phyloP scores from a whole-genome alignment of 257 asterid species.

The Rauvolfia tetraphylla region DNA sequence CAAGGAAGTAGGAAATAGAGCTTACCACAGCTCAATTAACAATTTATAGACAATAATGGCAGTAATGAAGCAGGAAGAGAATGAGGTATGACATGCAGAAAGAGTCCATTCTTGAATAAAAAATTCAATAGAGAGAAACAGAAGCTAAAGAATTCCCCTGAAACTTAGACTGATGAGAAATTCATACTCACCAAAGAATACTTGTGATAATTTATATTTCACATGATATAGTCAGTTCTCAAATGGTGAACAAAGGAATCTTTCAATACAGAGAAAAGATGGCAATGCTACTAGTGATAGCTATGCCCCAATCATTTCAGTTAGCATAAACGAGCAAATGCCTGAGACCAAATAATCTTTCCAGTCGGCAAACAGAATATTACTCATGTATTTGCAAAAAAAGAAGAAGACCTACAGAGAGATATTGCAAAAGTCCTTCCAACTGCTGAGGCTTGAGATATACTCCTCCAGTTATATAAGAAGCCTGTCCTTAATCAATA shows the following conservation, averaged over 20 bases:
- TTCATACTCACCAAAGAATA: background rate
- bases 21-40: background rate
- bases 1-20: background rate
- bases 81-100: background rate
- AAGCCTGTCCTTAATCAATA: conserved; percentile 56
- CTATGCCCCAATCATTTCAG: background rate
- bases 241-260: background rate
- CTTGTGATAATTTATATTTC: background rate
- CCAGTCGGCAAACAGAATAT: background rate
- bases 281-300: background rate
- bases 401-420: conserved; percentile 49
- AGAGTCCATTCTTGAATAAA: background rate
- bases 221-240: background rate
- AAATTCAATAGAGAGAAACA: background rate
- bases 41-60: background rate
- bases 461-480: conserved; percentile 82
- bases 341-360: background rate
- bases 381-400: conserved; percentile 4
- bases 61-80: background rate
- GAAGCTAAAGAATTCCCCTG: background rate
- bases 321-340: background rate
- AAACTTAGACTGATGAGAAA: background rate
- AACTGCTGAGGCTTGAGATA: conserved; percentile 77
- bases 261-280: background rate
- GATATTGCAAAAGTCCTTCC: conserved; percentile 84